Percentiles rank a stretch among this genome's conserved stretches.
Conservation (phyloP, 805 yeast genomes). For the Starmerella riodocensis region DNA sequence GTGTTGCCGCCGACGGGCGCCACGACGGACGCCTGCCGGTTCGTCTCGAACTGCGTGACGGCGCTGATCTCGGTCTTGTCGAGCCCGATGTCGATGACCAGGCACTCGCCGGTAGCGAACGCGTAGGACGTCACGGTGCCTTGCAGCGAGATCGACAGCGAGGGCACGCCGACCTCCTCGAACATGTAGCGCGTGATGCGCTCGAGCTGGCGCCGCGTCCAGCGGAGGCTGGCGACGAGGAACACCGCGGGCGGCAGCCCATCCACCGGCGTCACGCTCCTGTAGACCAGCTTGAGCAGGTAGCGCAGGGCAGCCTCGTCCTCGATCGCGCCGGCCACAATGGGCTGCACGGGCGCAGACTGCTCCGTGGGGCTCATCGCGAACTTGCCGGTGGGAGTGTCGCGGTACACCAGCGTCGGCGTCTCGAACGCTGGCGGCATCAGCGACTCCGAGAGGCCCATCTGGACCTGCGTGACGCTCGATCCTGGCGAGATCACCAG, state of each 20-base stretch:
- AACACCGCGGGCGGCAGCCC: conserved; percentile 48
- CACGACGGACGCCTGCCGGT: conserved; percentile 40
- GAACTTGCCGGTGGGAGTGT: conserved; percentile 17
- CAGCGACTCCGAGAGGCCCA: conserved; percentile 62
- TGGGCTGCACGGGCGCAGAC: conserved; percentile 45
- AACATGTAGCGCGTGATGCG: conserved; percentile 58
- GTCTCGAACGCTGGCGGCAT: conserved; percentile 62
- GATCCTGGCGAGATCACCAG: conserved; percentile 70
- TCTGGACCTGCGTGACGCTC: conserved; percentile 54
- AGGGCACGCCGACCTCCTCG: conserved; percentile 59
- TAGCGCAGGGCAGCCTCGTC: conserved; percentile 60
- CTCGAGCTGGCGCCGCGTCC: conserved; percentile 62
- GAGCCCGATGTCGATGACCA: conserved; percentile 70
- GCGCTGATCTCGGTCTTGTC: conserved; percentile 67
- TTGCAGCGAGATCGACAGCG: conserved; percentile 54
- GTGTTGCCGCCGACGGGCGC: conserved; percentile 48
- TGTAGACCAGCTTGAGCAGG: conserved; percentile 38
- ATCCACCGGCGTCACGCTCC: conserved; percentile 33
- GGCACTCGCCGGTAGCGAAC: conserved; percentile 44
- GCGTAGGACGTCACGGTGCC: conserved; percentile 65
- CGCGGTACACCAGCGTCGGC: conserved; percentile 61
- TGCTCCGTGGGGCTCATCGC: conserved; percentile 28
- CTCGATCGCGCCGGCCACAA: conserved; percentile 48
- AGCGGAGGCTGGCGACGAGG: conserved; percentile 49
- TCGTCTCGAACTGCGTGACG: conserved; percentile 56